phyloP scores from a whole-genome alignment of 176 grass and related monocot species.

The Secale cereale region DNA sequence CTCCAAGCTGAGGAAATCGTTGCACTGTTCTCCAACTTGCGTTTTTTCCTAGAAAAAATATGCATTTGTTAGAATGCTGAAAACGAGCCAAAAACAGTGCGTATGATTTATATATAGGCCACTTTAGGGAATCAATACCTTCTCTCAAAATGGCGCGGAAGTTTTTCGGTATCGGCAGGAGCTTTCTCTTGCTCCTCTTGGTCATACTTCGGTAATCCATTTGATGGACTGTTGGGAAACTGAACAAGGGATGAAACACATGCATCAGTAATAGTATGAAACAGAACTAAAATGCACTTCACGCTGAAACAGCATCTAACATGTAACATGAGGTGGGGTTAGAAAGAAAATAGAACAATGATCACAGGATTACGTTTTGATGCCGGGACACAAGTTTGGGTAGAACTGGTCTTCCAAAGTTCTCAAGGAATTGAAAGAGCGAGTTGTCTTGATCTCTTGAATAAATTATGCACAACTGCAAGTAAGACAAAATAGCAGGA shows the following conservation, averaged over 20 bases:
- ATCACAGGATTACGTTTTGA: not conserved
- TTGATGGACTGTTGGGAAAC: not conserved
- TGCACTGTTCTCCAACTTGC: slow-evolving; percentile 1
- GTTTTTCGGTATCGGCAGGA: not conserved
- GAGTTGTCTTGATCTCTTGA: slow-evolving; percentile 9
- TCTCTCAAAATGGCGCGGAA: slow-evolving; percentile 30
- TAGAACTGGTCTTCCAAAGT: not conserved
- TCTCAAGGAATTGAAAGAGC: not conserved
- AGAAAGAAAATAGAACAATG: not conserved
- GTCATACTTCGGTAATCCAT: not conserved
- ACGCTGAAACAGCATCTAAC: not conserved
- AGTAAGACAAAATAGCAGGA: not conserved
- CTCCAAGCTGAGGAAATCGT: not conserved
- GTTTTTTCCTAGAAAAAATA: slow-evolving; percentile 23
- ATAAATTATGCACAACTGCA: slow-evolving; percentile 33
- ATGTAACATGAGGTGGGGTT: not conserved
- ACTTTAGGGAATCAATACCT: slow-evolving; percentile 19
- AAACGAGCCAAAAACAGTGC: not conserved
- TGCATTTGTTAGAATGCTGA: not conserved
- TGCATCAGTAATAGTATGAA: not conserved
- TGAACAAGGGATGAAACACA: not conserved
- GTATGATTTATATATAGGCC: not conserved
- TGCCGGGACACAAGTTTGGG: not conserved
- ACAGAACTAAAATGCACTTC: not conserved
- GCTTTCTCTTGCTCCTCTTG: not conserved